Base-by-base conservation (phyloP, 805 yeast species). In the Alloascoidea africana region DNA sequence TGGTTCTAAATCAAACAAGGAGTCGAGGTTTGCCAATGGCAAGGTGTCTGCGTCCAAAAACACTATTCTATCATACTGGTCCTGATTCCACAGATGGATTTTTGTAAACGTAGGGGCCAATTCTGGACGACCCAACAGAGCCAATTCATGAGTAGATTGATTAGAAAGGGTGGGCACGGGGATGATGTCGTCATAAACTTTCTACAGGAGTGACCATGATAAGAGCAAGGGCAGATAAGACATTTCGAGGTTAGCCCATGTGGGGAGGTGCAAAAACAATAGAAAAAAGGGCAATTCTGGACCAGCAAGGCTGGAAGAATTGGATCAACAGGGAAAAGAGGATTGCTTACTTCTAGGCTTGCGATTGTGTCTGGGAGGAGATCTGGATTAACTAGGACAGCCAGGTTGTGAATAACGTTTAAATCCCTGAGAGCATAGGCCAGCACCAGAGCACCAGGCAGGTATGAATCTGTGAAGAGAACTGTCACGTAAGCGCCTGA, bases 21-120 rank as follows among this genome's bases (percentile, higher is more conserved):
- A 49, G 38, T 46, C 57, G n/a, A 62, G 40, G 19, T 49, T 41
- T 32, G 39, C 44, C 14, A 63, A 34, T 1, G 75, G 74, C 34
- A 72, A 55, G 8, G 72, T 66, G 47, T 72, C 79, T 11, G 73
- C 65, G 48, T 72, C 79, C 34, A 72, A 52, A 44, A 66, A 72
- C 27, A 73, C 62, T 3, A 72, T 51, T 35, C 55, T 58, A 14
- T 59, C 38, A 46, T 43, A 60, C 38, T 58, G 60, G 18, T 54
- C 50, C 39, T 65, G 62, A 17, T 53, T 49, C 82, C 83, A 78
- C 19, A 71, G 55, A 36, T 65, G 59, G 19, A 78, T 53, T 49
- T 78, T 78, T 18, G 80, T 67, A 44, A 67, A 60, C 3, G 76
- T 63, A 16, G 40, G 38, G 40, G 54, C 56, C 32, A 72, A 59